Conservation (phyloP, 2,329 filamentous ascomycete species). For the Diaporthe humulicola region DNA sequence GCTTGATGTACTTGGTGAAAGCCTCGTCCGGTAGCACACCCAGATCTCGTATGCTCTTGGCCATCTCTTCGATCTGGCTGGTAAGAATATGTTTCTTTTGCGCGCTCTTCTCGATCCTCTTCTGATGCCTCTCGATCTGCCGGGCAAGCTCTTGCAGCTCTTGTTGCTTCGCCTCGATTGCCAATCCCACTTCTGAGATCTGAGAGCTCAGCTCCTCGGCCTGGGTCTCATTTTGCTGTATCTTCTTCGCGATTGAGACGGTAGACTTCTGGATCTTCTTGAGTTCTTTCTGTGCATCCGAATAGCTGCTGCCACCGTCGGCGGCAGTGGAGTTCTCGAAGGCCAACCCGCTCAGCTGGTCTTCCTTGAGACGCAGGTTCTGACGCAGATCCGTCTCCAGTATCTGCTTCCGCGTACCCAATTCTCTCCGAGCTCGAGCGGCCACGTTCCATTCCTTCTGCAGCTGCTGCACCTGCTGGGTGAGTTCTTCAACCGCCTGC, state of each 20-base stretch:
- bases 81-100: constrained; percentile 87
- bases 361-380: constrained; percentile 87
- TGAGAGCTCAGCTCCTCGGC: constrained; percentile 68
- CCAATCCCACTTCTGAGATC: constrained; percentile 67
- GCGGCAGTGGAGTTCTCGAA: constrained; percentile 71
- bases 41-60: constrained; percentile 90
- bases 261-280: constrained; percentile 80
- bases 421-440: constrained; percentile 78
- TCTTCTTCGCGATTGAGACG: constrained; percentile 75
- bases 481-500: constrained; percentile 79
- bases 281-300: constrained; percentile 84
- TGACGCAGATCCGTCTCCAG: constrained; percentile 91
- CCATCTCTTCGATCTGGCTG: constrained; percentile 82
- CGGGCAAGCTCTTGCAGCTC: constrained; percentile 81
- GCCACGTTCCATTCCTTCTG: constrained; percentile 82
- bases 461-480: constrained; percentile 77
- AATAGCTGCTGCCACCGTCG: constrained; percentile 75
- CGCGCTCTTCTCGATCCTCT: constrained; percentile 91
- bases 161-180: constrained; percentile 75
- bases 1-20: constrained; percentile 89
- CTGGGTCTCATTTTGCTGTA: constrained; percentile 80
- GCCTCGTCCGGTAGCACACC: constrained; percentile 95
- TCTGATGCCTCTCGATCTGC: constrained; percentile 87
- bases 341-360: constrained; percentile 84
- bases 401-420: constrained; percentile 84